Evolutionary conservation across 2,329 filamentous ascomycete genomes (phyloP), one percentile per base, ranked within the genome.

Genomic region (Dissoconium aciculare): DNA sequence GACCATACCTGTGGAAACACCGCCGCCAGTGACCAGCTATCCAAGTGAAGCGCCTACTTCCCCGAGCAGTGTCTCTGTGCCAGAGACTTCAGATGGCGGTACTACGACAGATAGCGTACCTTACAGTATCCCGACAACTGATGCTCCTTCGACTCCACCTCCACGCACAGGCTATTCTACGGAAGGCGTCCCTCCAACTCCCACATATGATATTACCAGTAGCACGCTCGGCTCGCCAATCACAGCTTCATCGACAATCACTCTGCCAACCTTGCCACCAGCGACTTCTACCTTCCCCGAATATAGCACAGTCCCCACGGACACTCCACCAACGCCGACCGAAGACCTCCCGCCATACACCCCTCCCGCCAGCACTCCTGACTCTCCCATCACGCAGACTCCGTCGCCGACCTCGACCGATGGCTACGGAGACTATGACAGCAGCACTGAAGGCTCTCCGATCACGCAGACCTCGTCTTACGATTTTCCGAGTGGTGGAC

Each of bases 321-420:
- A 8, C 8, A 23, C 19, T 8, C 19, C 19, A n/a, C 19, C 19
- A n/a, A 23, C 19, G 8, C 8, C n/a, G n/a, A 23, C 19, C 19
- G 19, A 23, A 8, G n/a, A n/a, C 19, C 19, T 23, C 19, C 19
- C 19, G 19, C 19, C 19, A 23, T n/a, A 8, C n/a, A 23, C 19
- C n/a, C 19, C 19, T 23, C 19, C 19, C 19, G 19, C 8, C 19
- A 23, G 19, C 19, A 23, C 19, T 8, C 19, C 19, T n/a, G n/a
- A 23, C 19, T 23, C 19, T 8, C 19, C 19, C 19, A 23, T 23
- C 19, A 23, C 19, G n/a, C 19, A 23, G 19, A 23, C 19, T 23
- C 8, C n/a, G 19, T n/a, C 19, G 19, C n/a, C 8, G 8, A 23
- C 19, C 8, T 23, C 8, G 8, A 23, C 19, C 19, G 19, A 23